Percentiles rank a stretch among this genome's conserved stretches.
These are phyloP conservation scores for Fusarium sp. DNA, from an alignment of 2,329 filamentous ascomycete genomes.

Conservation along the genomic window DNA sequence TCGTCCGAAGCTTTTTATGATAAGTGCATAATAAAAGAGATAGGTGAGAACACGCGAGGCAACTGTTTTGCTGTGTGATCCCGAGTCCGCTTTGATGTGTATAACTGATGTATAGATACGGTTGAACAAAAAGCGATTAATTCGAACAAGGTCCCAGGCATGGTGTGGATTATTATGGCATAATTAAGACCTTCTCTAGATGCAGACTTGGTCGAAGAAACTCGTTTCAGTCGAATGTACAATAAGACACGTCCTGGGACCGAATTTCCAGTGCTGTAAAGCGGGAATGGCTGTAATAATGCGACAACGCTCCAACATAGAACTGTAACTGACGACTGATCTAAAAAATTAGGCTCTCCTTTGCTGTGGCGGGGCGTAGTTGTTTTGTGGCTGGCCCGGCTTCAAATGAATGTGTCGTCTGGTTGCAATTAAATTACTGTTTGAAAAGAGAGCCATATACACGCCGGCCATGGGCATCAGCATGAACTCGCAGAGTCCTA, in stretches of 20 bases:
- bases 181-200: constrained; percentile 37
- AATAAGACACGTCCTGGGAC: constrained; percentile 8
- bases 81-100: neutral
- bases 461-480: constrained; percentile 19
- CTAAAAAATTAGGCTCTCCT: constrained; percentile 2
- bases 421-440: constrained; percentile 23
- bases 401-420: constrained; percentile 7
- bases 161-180: constrained; percentile 21
- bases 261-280: constrained; percentile 23
- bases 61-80: neutral
- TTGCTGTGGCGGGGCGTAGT: constrained; percentile 2
- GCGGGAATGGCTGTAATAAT: constrained; percentile 28
- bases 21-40: constrained; percentile 7
- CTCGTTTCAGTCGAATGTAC: constrained; percentile 31
- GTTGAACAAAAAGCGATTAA: neutral
- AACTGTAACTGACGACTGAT: constrained; percentile 13
- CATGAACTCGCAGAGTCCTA: constrained; percentile 39
- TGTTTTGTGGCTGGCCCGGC: neutral
- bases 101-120: neutral
- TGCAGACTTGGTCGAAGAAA: constrained; percentile 38
- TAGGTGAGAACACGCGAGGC: neutral
- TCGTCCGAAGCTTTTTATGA: neutral
- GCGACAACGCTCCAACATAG: constrained; percentile 25
- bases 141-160: constrained; percentile 7
- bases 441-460: constrained; percentile 22